These are phyloP conservation scores for Pterocarpus santalinus DNA, from an alignment of 306 rosid species.

Conservation along the genomic window DNA sequence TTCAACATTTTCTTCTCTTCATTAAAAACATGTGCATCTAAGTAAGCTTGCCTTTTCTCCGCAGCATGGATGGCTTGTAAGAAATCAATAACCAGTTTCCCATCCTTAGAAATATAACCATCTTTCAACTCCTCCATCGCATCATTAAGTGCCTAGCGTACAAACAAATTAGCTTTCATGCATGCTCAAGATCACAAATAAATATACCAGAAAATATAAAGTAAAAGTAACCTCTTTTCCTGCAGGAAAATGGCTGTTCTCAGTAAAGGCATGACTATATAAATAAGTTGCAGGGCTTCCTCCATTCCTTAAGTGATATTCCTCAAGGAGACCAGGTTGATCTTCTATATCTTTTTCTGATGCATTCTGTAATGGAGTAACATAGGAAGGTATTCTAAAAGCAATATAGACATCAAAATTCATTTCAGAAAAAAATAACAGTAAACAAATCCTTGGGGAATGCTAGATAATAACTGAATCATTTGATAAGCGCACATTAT, in stretches of 20 bases:
- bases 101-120: conserved; percentile 80
- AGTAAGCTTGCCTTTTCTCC: conserved; percentile 84
- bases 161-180: conserved; percentile 42
- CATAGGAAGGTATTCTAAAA: conserved; percentile 42
- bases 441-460: conserved; percentile 15
- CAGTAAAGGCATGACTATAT: conserved; percentile 45
- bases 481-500: conserved; percentile 37
- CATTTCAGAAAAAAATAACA: conserved; percentile 26
- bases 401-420: conserved; percentile 43
- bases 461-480: conserved; percentile 37
- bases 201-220: conserved; percentile 13
- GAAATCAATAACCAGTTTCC: conserved; percentile 83
- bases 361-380: conserved; percentile 58
- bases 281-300: conserved; percentile 44
- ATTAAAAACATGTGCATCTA: conserved; percentile 71
- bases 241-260: conserved; percentile 48
- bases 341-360: conserved; percentile 53
- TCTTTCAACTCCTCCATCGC: conserved; percentile 65
- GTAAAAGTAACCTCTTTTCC: conserved; percentile 69
- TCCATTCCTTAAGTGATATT: conserved; percentile 66
- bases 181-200: conserved; percentile 34
- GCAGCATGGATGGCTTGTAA: conserved; percentile 92
- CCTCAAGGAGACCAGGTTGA: conserved; percentile 71
- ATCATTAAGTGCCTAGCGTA: conserved; percentile 61
- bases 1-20: conserved; percentile 82